Percentiles rank a stretch among this genome's conserved stretches.
Evolutionary conservation across 305 asterid species (phyloP).

Genomic region (Fraxinus platypoda): DNA sequence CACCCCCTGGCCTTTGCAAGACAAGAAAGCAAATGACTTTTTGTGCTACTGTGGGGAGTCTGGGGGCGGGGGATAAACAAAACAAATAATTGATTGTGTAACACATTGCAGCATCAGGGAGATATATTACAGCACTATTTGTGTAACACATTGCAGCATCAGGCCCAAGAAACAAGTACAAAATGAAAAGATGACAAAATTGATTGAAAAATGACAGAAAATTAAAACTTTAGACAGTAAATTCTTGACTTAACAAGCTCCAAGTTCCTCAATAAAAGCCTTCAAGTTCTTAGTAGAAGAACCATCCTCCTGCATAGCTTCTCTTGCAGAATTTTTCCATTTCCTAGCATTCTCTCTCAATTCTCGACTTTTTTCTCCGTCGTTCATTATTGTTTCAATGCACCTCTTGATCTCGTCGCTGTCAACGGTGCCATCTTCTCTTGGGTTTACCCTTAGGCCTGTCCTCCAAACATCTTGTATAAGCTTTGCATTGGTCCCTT

Average conservation of each 20-base stretch:
- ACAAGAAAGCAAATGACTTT: no score
- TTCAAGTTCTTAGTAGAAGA: conserved; percentile 14
- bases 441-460: conserved; percentile 32
- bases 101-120: no score
- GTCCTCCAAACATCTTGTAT: conserved; percentile 42
- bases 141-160: no score
- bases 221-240: not conserved
- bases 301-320: conserved; percentile 10
- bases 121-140: no score
- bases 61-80: no score
- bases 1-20: no score
- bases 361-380: conserved; percentile 31
- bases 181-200: not conserved
- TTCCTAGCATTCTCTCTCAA: conserved; percentile 33
- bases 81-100: no score
- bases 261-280: conserved; percentile 29
- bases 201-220: not conserved
- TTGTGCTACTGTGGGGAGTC: no score
- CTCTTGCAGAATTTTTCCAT: conserved; percentile 44
- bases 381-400: conserved; percentile 40
- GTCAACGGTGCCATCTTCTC: conserved; percentile 33
- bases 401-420: conserved; percentile 38
- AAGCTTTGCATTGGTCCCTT: conserved; percentile 47
- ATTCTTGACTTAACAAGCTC: not conserved
- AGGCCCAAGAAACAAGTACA: no score